A percentile compares a stretch with the other conserved stretches of the same genome.
Conservation (phyloP, 2,329 filamentous ascomycete genomes). For the Fusarium udum region DNA sequence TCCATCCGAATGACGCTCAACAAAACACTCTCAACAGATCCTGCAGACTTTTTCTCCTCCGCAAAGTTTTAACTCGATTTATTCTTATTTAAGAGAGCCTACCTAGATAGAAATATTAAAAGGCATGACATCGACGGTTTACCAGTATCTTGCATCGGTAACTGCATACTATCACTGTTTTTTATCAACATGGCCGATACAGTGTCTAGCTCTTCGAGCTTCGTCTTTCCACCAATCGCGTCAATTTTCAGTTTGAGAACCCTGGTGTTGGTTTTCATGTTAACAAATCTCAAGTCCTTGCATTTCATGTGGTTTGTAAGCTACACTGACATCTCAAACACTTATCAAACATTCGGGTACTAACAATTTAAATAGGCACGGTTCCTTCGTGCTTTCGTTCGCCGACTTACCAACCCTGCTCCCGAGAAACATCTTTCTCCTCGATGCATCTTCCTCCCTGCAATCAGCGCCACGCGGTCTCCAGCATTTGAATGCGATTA, state of each 20-base stretch:
- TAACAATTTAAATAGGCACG: background rate
- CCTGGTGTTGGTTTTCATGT: background rate
- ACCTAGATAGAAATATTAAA: accelerated
- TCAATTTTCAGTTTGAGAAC: background rate
- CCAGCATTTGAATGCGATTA: background rate
- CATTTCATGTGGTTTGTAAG: background rate
- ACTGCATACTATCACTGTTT: background rate
- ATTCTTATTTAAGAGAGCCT: background rate
- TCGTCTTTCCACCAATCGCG: background rate
- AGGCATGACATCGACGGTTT: background rate
- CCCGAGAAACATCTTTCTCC: background rate
- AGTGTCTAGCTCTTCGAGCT: background rate
- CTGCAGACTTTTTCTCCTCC: background rate
- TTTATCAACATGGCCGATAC: background rate
- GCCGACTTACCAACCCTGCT: background rate
- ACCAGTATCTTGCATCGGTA: background rate
- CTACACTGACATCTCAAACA: background rate
- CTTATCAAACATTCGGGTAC: background rate
- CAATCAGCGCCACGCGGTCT: background rate
- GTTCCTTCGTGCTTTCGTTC: background rate
- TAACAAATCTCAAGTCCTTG: background rate
- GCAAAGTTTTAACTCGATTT: background rate
- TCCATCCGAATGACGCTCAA: background rate
- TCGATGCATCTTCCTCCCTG: background rate
- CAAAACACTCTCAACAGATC: background rate